Evolutionary conservation across 371 early-diverging fungal genomes (phyloP).

Genomic region (Nematocida parisii): DNA sequence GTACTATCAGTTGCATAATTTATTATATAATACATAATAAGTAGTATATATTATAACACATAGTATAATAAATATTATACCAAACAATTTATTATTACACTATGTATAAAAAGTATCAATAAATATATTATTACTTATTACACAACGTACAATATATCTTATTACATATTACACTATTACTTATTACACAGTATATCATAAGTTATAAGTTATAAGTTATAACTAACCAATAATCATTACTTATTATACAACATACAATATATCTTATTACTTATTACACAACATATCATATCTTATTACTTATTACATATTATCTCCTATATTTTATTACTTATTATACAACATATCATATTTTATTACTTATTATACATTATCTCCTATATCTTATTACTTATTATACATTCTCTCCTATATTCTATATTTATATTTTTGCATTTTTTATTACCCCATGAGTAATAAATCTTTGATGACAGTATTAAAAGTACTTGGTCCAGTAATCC

Average conservation of each 20-base stretch:
- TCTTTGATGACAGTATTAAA: neutral
- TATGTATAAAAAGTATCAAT: neutral
- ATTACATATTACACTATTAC: no score
- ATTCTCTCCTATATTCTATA: neutral
- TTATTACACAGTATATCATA: neutral
- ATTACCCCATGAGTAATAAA: neutral
- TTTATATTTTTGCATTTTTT: neutral
- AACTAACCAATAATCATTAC: no score
- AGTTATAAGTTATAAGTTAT: no score
- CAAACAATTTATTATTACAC: neutral
- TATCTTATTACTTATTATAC: neutral
- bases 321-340: neutral
- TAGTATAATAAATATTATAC: neutral
- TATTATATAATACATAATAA: neutral
- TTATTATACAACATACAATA: neutral
- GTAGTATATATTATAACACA: neutral
- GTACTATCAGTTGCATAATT: constrained; percentile 47
- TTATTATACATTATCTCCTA: neutral
- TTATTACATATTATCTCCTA: no score
- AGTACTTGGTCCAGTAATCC: constrained; percentile 7
- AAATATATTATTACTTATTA: neutral
- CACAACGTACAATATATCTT: neutral
- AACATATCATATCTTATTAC: neutral
- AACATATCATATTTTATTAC: neutral
- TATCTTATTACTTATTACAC: neutral